These are phyloP conservation scores for Yarrowia keelungensis DNA, from an alignment of 805 yeast genomes.

Conservation along the genomic window DNA sequence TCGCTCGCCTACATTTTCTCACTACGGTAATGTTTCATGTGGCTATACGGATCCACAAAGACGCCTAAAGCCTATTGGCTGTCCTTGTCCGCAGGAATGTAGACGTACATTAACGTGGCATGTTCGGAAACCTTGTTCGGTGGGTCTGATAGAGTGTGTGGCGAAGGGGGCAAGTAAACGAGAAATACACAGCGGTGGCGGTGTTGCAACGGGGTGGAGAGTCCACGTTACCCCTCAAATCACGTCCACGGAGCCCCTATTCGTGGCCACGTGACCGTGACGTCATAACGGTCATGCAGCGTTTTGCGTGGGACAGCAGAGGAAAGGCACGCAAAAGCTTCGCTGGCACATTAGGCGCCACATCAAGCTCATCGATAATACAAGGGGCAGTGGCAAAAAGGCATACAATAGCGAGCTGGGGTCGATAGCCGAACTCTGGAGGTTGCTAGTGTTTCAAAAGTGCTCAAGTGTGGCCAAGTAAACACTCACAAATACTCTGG, in stretches of 20 bases:
- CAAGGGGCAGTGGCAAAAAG: background rate
- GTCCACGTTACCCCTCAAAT: no score
- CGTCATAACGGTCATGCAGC: constrained; percentile 32
- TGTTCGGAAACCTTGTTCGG: constrained; percentile 13
- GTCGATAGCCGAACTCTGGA: no score
- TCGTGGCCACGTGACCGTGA: background rate
- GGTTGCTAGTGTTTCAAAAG: no score
- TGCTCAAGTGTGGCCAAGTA: no score
- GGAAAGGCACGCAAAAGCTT: constrained; percentile 30
- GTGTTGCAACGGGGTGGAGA: no score
- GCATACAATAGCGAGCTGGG: background rate
- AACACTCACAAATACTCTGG: no score
- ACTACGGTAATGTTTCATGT: constrained; percentile 33
- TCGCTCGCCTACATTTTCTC: constrained; percentile 34
- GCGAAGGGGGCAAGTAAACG: background rate
- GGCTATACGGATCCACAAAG: constrained; percentile 37
- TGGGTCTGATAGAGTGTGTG: constrained; percentile 31
- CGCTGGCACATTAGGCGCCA: constrained; percentile 13
- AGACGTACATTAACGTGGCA: constrained; percentile 38
- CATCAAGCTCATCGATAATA: background rate
- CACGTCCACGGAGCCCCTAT: no score
- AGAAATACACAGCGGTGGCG: no score
- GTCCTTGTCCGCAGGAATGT: constrained; percentile 22
- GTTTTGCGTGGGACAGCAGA: constrained; percentile 34
- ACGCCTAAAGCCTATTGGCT: background rate